Base-by-base conservation (phyloP, 2,329 filamentous ascomycete genomes). In the Fusarium avenaceum region DNA sequence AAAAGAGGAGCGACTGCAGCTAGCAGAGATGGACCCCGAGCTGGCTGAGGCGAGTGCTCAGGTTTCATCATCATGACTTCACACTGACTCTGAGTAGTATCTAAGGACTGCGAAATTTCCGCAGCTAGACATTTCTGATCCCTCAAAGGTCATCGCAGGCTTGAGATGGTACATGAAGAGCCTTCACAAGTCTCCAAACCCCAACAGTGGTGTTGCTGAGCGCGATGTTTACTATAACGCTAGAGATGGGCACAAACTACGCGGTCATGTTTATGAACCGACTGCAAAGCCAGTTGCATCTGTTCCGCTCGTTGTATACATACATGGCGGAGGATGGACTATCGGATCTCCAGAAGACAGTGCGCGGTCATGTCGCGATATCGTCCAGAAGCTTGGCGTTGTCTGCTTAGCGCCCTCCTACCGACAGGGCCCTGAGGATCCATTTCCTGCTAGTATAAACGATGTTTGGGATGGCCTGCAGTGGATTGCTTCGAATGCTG, bases 111-210 rank as follows among this genome's bases (percentile, higher is more conserved):
- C 10, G 3, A 35, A 3, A 0, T 24, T 57, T 57, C 50, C 55
- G 3, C 24, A 39, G 3, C 14, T 56, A 4, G 50, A 57, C 10
- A 56, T 32, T 8, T 57, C 55, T 17, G 19, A 57, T 11, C 19
- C 49, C 4, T 0, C 19, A 3, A 56, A 39, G 7, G 30, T 24
- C 4, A 55, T 57, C 1, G 17, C 24, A n/a, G 19, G 26, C 1
- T 26, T 57, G 19, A 57, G 55, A 56, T 56, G 55, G 50, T 56
- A 57, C 4, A 57, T 57, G 49, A 14, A 45, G 11, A 56, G 40
- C 13, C 7, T 45, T 6, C 32, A 57, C 2, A 28, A 39, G 11
- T 44, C n/a, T 6, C 19, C 28, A 0, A 22, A 38, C 8, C 32
- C 6, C 4, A 32, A 45, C 3, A 26, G 20, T 4, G 50, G 10